A percentile compares a stretch with the other conserved stretches of the same genome.
Conservation (phyloP, 306 rosid genomes). For the Quercus alba region DNA sequence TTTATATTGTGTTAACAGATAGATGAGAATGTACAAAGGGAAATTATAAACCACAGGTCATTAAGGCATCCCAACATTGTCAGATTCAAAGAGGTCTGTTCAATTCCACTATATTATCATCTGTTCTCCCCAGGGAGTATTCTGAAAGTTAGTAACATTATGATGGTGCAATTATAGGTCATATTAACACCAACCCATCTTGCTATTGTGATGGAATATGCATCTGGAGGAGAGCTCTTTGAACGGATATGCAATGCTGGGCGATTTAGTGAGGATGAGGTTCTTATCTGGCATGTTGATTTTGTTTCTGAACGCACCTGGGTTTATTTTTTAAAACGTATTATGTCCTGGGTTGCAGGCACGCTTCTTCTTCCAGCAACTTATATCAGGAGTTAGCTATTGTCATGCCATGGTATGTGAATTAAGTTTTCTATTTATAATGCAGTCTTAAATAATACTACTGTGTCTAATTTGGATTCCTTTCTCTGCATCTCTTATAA, state of each 20-base stretch:
- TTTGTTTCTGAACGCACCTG: slow-evolving; percentile 16
- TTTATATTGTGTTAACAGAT: slow-evolving; percentile 50
- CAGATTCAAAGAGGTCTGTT: slow-evolving; percentile 85
- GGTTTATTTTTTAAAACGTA: slow-evolving; percentile 19
- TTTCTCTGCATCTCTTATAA: slow-evolving; percentile 27
- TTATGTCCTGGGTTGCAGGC: slow-evolving; percentile 51
- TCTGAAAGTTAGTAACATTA: slow-evolving; percentile 8
- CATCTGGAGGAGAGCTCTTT: slow-evolving; percentile 95
- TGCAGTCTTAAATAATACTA: not conserved
- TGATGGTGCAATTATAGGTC: slow-evolving; percentile 46
- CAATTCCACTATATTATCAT: slow-evolving; percentile 1
- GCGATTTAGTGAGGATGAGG: slow-evolving; percentile 95
- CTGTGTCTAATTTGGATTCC: slow-evolving; percentile 16
- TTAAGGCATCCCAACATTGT: slow-evolving; percentile 96
- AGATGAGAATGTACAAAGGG: slow-evolving; percentile 96
- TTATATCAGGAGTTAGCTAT: slow-evolving; percentile 94
- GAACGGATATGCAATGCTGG: slow-evolving; percentile 99
- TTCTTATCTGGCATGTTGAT: slow-evolving; percentile 20
- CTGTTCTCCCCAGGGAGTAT: slow-evolving; percentile 8
- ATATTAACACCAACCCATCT: slow-evolving; percentile 85
- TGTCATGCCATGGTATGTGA: slow-evolving; percentile 82
- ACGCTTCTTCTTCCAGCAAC: slow-evolving; percentile 96
- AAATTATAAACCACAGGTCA: slow-evolving; percentile 92
- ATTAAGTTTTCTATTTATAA: not conserved
- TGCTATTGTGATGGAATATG: slow-evolving; percentile 95